Conservation (phyloP, 208 protist species). For the Acanthamoeba royreba region DNA sequence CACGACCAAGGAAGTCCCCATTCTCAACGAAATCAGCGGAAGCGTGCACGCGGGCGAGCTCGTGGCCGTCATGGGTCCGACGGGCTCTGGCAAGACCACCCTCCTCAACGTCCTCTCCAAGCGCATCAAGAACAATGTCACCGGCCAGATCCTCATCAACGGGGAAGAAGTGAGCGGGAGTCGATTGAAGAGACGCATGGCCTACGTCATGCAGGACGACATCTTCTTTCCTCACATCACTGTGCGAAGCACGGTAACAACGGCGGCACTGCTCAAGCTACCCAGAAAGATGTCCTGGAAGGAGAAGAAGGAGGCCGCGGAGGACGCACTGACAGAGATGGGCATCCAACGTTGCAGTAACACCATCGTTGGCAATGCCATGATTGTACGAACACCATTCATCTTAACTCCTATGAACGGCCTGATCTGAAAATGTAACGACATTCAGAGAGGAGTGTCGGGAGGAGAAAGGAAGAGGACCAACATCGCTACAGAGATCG, state of each 20-base stretch:
- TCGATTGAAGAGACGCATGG: constrained; percentile 10
- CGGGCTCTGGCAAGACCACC: no score
- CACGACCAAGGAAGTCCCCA: neutral
- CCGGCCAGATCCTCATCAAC: neutral
- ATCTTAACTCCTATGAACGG: neutral
- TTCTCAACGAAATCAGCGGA: neutral
- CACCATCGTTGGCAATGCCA: constrained; percentile 30
- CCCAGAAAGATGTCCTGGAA: neutral
- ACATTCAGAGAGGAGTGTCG: constrained; percentile 45
- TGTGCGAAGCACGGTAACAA: constrained; percentile 39
- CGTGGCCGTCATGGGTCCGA: constrained; percentile 55
- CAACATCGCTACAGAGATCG: constrained; percentile 40
- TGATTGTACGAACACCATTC: neutral
- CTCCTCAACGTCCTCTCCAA: constrained; percentile 34
- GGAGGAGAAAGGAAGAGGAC: constrained; percentile 54
- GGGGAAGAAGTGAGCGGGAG: neutral
- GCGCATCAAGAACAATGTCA: neutral
- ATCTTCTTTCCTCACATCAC: constrained; percentile 29
- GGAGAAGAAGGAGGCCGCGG: neutral
- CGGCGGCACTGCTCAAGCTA: constrained; percentile 16
- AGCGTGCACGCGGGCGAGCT: neutral
- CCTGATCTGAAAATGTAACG: neutral
- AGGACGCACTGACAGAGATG: neutral
- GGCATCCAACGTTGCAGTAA: neutral
- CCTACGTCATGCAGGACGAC: constrained; percentile 55